phyloP scores from a whole-genome alignment of 768 basidiomycete genomes.

The Collybia sp. region DNA sequence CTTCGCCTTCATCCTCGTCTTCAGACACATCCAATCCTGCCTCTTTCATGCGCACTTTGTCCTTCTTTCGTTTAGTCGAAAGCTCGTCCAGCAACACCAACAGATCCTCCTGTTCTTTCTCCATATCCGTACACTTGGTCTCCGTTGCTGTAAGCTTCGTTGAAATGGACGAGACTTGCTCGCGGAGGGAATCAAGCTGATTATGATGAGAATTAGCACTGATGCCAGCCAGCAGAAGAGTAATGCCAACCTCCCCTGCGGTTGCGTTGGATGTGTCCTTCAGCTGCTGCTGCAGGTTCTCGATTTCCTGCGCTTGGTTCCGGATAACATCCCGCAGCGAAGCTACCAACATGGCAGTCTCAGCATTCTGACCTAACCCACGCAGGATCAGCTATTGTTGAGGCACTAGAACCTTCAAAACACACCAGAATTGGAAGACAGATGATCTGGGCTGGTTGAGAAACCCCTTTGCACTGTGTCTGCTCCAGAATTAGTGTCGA shows the following conservation, averaged over 20 bases:
- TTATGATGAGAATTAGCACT: background rate
- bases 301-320: constrained; percentile 79
- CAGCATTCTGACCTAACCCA: constrained; percentile 59
- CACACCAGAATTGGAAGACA: constrained; percentile 57
- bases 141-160: constrained; percentile 47
- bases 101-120: constrained; percentile 96
- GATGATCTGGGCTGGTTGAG: constrained; percentile 60
- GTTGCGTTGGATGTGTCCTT: constrained; percentile 29
- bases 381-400: constrained; percentile 3
- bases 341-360: constrained; percentile 75
- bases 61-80: constrained; percentile 75
- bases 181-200: constrained; percentile 42
- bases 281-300: constrained; percentile 57
- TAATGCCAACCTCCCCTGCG: constrained; percentile 32
- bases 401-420: constrained; percentile 6
- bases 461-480: constrained; percentile 77
- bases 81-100: constrained; percentile 92
- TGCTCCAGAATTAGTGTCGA: constrained; percentile 18
- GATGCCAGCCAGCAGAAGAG: background rate
- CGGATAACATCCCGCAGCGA: constrained; percentile 83
- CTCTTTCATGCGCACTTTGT: constrained; percentile 74
- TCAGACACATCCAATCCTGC: constrained; percentile 87
- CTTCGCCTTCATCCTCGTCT: constrained; percentile 80
- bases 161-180: constrained; percentile 41
- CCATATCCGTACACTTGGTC: constrained; percentile 71